These are phyloP conservation scores for Arthonia radiata DNA, from an alignment of 495 filamentous ascomycete genomes.

Conservation along the genomic window DNA sequence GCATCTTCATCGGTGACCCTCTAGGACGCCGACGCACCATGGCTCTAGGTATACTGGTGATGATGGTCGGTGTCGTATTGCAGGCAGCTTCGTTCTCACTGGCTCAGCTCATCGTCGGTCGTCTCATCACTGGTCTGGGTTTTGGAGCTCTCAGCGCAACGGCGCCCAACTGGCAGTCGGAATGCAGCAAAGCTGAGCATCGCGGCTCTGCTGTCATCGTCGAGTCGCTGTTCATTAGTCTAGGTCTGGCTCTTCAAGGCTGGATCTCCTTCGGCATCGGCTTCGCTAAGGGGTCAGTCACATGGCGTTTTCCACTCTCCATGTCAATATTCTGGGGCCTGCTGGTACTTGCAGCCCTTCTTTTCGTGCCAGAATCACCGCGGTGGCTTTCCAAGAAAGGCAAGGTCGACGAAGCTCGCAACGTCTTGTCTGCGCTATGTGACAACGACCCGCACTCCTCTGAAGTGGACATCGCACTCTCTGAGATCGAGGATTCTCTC, in stretches of 20 bases:
- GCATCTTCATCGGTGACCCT: conserved; percentile 11
- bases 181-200: conserved; percentile 15
- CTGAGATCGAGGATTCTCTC: too few species aligned
- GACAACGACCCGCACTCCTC: too few species aligned
- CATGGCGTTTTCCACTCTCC: too few species aligned
- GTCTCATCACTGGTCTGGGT: conserved; percentile 22
- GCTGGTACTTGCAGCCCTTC: too few species aligned
- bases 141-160: conserved; percentile 25
- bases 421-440: conserved; percentile 34
- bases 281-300: too few species aligned
- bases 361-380: conserved; percentile 50
- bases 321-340: too few species aligned
- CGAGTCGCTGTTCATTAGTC: conserved; percentile 23
- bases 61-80: conserved; percentile 11
- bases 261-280: too few species aligned
- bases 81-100: conserved; percentile 12
- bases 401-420: conserved; percentile 39
- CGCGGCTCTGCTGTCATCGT: conserved; percentile 23
- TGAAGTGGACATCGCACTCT: too few species aligned
- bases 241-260: conserved; percentile 14
- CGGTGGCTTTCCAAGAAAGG: conserved; percentile 50
- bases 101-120: conserved; percentile 25
- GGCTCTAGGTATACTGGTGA: conserved; percentile 9
- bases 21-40: conserved; percentile 11
- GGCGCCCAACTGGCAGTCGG: conserved; percentile 28